These are phyloP conservation scores for Chalaropsis thielavioides DNA, from an alignment of 2,329 filamentous ascomycete species.

Conservation along the genomic window DNA sequence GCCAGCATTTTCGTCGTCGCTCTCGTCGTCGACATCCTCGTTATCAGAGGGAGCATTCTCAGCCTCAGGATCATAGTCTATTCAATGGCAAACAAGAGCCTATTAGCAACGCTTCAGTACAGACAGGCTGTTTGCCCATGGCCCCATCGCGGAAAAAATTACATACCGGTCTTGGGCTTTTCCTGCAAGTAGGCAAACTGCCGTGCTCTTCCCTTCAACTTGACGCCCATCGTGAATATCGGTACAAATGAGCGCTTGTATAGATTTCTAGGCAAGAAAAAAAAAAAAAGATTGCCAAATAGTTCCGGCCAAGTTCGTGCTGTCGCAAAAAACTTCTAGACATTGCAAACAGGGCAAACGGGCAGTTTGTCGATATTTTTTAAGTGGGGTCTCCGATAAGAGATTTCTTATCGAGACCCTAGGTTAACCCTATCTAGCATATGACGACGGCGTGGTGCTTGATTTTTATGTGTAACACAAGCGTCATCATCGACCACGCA, in stretches of 20 bases:
- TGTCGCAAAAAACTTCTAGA: conserved; percentile 16
- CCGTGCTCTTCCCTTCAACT: conserved; percentile 16
- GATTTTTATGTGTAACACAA: too few species aligned
- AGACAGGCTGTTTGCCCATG: neutral
- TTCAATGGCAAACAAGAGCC: neutral
- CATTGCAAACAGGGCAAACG: neutral
- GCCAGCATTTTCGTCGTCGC: conserved; percentile 42
- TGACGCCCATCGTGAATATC: conserved; percentile 10
- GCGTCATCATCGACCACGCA: too few species aligned
- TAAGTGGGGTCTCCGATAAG: conserved; percentile 17
- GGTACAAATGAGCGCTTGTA: neutral
- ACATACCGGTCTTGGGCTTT: conserved; percentile 15
- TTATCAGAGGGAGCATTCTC: conserved; percentile 42
- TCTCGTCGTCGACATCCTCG: conserved; percentile 36
- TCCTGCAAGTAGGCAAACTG: conserved; percentile 16
- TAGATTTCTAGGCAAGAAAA: neutral
- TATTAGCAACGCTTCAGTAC: neutral
- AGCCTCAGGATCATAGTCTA: conserved; percentile 72
- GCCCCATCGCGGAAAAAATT: neutral
- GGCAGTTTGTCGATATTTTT: conserved; percentile 13
- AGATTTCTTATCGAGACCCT: conserved; percentile 15
- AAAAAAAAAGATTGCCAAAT: neutral
- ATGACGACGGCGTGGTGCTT: neutral
- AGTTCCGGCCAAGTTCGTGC: neutral
- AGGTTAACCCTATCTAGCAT: conserved; percentile 5